Conservation (phyloP, 495 filamentous ascomycete species). For the Chaetomidium leptoderma region DNA sequence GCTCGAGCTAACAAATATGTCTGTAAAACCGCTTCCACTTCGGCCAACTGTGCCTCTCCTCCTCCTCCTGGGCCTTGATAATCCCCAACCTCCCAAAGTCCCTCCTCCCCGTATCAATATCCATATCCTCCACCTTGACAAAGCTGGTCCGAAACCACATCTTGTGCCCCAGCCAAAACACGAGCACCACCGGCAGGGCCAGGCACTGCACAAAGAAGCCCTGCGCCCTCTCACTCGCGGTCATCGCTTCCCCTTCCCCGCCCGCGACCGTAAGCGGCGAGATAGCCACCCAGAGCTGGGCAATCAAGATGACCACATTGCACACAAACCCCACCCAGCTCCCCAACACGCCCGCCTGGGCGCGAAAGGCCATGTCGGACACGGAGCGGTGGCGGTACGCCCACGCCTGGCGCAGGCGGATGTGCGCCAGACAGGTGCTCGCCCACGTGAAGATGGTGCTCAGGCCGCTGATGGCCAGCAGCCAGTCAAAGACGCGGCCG, state of each 20-base stretch:
- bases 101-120: slow-evolving; percentile 80
- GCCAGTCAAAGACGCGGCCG: slow-evolving; percentile 71
- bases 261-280: slow-evolving; percentile 58
- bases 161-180: slow-evolving; percentile 77
- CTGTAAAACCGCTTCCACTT: slow-evolving; percentile 76
- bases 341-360: slow-evolving; percentile 74
- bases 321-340: slow-evolving; percentile 81
- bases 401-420: slow-evolving; percentile 87
- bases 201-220: slow-evolving; percentile 79
- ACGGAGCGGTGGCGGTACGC: slow-evolving; percentile 63
- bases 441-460: slow-evolving; percentile 93
- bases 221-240: slow-evolving; percentile 36
- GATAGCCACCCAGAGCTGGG: slow-evolving; percentile 87
- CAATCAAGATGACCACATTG: slow-evolving; percentile 73
- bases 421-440: slow-evolving; percentile 81
- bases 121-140: slow-evolving; percentile 68
- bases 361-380: slow-evolving; percentile 76
- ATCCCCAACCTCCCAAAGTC: slow-evolving; percentile 74
- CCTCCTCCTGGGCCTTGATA: slow-evolving; percentile 74
- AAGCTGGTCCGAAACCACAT: slow-evolving; percentile 65
- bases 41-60: slow-evolving; percentile 72
- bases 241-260: slow-evolving; percentile 15
- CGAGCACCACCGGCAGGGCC: slow-evolving; percentile 73
- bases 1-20: slow-evolving; percentile 49
- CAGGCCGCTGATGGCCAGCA: slow-evolving; percentile 83